Base-by-base conservation (phyloP, 2,329 filamentous ascomycete species). In the Colletotrichum brevisporum region DNA sequence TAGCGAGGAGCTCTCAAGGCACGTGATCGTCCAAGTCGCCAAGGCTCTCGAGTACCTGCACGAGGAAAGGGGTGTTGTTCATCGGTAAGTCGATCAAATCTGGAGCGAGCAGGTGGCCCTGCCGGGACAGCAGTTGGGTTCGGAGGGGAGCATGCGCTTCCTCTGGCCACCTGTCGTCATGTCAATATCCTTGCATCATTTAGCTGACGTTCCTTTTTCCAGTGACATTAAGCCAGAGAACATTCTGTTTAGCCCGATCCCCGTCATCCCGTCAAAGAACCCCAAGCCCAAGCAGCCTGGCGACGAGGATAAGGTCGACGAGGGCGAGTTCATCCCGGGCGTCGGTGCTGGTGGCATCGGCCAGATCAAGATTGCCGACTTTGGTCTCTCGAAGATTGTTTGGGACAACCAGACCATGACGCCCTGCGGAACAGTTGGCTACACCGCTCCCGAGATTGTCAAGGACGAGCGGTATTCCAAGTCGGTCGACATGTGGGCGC, bases 191-290 rank as follows among this genome's bases (percentile, higher is more conserved):
- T 54, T 13, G 27, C 66, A 67, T 63, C 8, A n/a, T 27, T 15
- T 41, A 12, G 41, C 67, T 54, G 59, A 61, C 58, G 26, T 16
- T 43, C 6, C 27, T 31, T 9, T 31, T 56, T 51, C 66, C 76
- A 98, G 94, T 81, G 95, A 98, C 78, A 99, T 99, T 83, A 99
- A 99, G 82, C 96, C 96, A 0, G 96, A 99, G 81, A 99, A 99
- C 77, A 90, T 99, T 63, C 85, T 99, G 3, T 99, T 98, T 82
- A 93, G 94, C 74, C 95, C 95, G 4, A 93, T 91, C 68, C 92
- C 94, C 0, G 91, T 96, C 72, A 81, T 97, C 21, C 93, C 95
- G 0, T 91, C 93, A 6, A 95, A 91, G 78, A 85, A 90, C 62
- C 94, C 94, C 1, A 94, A 94, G 81, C 94, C 94, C 2, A 92